Evolutionary conservation across 768 basidiomycete species (phyloP).

Genomic region (Sistotremastrum niveocremeum): DNA sequence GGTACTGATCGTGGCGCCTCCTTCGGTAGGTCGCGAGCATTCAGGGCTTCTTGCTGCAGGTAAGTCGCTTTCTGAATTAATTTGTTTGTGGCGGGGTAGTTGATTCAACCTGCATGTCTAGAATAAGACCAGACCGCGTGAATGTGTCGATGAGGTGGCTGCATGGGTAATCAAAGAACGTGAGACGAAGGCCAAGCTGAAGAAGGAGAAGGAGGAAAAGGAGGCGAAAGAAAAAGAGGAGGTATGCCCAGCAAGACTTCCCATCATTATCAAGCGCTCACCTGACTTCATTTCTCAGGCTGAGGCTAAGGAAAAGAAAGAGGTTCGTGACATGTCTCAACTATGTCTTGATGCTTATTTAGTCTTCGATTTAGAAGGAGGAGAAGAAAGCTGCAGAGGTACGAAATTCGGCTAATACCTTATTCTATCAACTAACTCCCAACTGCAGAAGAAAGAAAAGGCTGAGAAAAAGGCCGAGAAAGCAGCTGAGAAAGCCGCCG

Average conservation of each 20-base stretch:
- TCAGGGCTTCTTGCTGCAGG: slow-evolving; percentile 58
- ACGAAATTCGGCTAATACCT: slow-evolving; percentile 1
- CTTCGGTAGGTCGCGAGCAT: slow-evolving; percentile 55
- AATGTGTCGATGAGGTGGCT: slow-evolving; percentile 68
- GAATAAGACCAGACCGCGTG: slow-evolving; percentile 81
- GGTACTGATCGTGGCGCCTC: not conserved
- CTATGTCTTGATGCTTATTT: slow-evolving; percentile 2
- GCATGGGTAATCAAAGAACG: slow-evolving; percentile 74
- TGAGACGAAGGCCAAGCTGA: slow-evolving; percentile 70
- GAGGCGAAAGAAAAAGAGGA: slow-evolving; percentile 14
- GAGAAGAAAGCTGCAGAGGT: slow-evolving; percentile 8
- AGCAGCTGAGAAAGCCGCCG: slow-evolving; percentile 5
- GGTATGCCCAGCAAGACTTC: not conserved
- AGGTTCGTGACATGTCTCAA: slow-evolving; percentile 23
- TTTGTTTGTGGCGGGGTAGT: slow-evolving; percentile 5
- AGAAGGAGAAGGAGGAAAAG: slow-evolving; percentile 58
- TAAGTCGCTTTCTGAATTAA: slow-evolving; percentile 13
- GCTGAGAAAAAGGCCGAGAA: slow-evolving; percentile 34
- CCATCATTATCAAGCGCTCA: slow-evolving; percentile 39
- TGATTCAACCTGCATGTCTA: slow-evolving; percentile 24
- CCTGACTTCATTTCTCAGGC: slow-evolving; percentile 37
- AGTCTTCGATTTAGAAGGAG: slow-evolving; percentile 5
- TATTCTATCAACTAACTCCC: not conserved
- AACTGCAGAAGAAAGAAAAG: slow-evolving; percentile 35
- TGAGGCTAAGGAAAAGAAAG: slow-evolving; percentile 52